Evolutionary conservation across 2,329 filamentous ascomycete species (phyloP).

Genomic region (Cladosporium colombiae): DNA sequence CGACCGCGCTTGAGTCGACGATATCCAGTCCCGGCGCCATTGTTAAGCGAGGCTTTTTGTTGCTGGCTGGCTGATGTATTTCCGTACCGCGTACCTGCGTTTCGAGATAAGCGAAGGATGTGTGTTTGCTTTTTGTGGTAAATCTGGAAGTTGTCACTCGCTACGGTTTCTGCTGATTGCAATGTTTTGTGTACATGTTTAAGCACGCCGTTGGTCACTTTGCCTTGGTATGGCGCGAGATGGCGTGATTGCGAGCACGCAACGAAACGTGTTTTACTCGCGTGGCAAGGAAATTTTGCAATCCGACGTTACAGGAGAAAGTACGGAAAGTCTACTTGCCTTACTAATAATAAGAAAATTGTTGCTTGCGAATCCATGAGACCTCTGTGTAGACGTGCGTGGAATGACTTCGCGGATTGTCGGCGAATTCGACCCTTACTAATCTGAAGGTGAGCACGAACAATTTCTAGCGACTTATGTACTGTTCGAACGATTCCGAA

Average conservation of each 20-base stretch:
- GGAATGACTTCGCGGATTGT: neutral
- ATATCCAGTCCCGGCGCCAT: constrained; percentile 11
- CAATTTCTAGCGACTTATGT: neutral
- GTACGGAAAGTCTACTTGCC: neutral
- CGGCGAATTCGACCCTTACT: neutral
- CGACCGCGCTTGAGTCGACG: neutral
- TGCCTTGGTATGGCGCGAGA: constrained; percentile 2
- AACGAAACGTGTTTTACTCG: constrained; percentile 8
- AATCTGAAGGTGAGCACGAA: neutral
- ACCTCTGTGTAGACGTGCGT: neutral
- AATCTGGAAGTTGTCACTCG: neutral
- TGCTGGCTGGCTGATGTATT: neutral
- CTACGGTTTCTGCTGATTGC: neutral
- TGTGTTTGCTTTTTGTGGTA: neutral
- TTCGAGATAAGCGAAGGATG: neutral
- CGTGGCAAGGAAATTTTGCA: neutral
- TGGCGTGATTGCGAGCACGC: constrained; percentile 8
- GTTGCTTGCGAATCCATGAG: neutral
- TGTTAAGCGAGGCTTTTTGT: neutral
- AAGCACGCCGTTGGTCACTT: neutral
- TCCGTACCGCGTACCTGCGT: constrained; percentile 11
- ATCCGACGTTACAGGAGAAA: neutral
- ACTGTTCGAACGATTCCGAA: neutral
- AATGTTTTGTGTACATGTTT: neutral
- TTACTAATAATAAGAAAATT: neutral